Conservation (phyloP, 805 yeast genomes). For the Candida anglica region DNA sequence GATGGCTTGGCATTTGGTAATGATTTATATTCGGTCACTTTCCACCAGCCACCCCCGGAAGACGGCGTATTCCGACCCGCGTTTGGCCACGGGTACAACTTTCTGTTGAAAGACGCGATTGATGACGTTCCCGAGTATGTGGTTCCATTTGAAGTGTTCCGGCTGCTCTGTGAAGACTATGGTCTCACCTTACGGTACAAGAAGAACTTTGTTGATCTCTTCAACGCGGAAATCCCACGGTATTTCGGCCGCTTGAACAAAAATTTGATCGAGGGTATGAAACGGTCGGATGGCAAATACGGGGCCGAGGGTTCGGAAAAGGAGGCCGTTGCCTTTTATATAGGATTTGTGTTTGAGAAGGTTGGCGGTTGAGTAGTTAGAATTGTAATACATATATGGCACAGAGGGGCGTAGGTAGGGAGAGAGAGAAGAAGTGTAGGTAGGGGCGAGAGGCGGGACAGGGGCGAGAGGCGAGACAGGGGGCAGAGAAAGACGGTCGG, state of each 20-base stretch:
- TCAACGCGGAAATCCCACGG: slow-evolving; percentile 71
- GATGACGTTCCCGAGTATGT: slow-evolving; percentile 96
- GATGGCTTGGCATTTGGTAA: slow-evolving; percentile 70
- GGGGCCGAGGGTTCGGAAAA: slow-evolving; percentile 89
- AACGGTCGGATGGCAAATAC: slow-evolving; percentile 71
- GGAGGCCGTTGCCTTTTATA: slow-evolving; percentile 85
- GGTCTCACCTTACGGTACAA: slow-evolving; percentile 69
- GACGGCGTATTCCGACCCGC: slow-evolving; percentile 72
- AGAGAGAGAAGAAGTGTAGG: too few relatives aligned
- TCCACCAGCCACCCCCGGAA: slow-evolving; percentile 73
- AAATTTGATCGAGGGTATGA: slow-evolving; percentile 62
- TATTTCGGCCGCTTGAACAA: slow-evolving; percentile 58
- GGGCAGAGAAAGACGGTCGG: too few relatives aligned
- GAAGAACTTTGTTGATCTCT: slow-evolving; percentile 77
- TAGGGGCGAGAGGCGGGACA: too few relatives aligned
- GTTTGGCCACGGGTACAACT: slow-evolving; percentile 80
- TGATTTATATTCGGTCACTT: slow-evolving; percentile 73
- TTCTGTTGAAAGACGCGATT: slow-evolving; percentile 85
- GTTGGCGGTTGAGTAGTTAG: slow-evolving; percentile 22
- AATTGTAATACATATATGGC: too few relatives aligned
- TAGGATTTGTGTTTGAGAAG: slow-evolving; percentile 79
- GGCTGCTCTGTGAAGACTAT: slow-evolving; percentile 80
- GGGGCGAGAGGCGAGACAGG: too few relatives aligned
- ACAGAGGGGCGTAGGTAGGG: too few relatives aligned
- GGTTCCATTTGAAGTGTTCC: slow-evolving; percentile 86